Evolutionary conservation across 495 filamentous ascomycete genomes (phyloP), one percentile per base, ranked within the genome.

Genomic region (Xylaria cubensis): DNA sequence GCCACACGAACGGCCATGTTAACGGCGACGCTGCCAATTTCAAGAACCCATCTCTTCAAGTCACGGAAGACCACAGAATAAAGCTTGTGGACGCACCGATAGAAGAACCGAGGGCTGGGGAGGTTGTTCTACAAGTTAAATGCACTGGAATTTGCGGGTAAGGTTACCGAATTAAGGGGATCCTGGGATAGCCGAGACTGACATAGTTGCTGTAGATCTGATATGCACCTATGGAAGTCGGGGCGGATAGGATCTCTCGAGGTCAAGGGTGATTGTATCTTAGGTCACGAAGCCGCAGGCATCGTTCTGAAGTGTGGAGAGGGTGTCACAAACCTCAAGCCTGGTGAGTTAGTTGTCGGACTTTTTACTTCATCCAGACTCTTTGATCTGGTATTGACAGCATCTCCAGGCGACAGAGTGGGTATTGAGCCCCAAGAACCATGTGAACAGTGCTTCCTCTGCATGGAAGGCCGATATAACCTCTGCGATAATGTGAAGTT

Each of bases 21-120:
- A 55, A 71, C 61, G 70, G 67, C 34, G 66, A 72, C 19, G 70
- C 67, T 12, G 58, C 21, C 29, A 65, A 68, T 3, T 77, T 75
- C 68, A 75, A 75, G 73, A 89, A 89, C 75, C 87, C 86, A 12
- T 88, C 87, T 17, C 79, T 88, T 58, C 86, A 88, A 74, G 83
- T 88, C 34, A 88, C 87, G 19, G 84, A 83, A 39, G 87, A 89
- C 73, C 87, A 88, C 51, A 75, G 81, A 5, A 65, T 88, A 41
- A 88, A 87, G 70, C 69, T 82, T 55, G 82, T 86, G 7, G 82
- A 88, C 26, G 85, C 85, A 9, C 87, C 87, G 15, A 80, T 89
- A 13, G 81, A 83, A 51, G 82, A 81, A 26, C 86, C 87, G 0
- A 70, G 80, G 9, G 74, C 69, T 21, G 86, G 83, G 15, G 84